Base-by-base conservation (phyloP, 2,329 filamentous ascomycete genomes). In the Epichloe coenophiala region DNA sequence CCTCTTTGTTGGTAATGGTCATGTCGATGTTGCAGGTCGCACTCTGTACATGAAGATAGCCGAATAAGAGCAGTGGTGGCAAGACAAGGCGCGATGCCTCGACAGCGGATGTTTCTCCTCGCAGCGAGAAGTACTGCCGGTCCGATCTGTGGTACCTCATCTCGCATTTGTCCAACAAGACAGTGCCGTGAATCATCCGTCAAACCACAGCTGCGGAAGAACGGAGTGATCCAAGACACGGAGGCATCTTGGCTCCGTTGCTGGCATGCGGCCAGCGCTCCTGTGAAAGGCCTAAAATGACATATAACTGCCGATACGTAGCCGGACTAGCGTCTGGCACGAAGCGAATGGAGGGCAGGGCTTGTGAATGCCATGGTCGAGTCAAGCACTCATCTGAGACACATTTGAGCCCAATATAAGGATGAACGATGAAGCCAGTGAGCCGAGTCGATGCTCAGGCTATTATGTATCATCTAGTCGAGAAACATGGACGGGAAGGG, bases 111-210 rank as follows among this genome's bases (percentile, higher is more conserved):
- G 46, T 38, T 19, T 44, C 52, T 44, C n/a, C 56, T 57, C 54
- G 55, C 60, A 62, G 61, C 61, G 58, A 59, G 59, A 59, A 58
- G 58, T 61, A 60, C 54, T 56, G 56, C 55, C 55, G 49, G 51
- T 59, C 62, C 67, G 65, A 68, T 69, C 65, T 68, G 66, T 68
- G 63, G 58, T 55, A 68, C 66, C 56, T 64, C 64, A 68, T 67
- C 65, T 68, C 60, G 63, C 60, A 60, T 64, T 59, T 60, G 59
- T 60, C 57, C 53, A 57, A 63, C 62, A 58, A 54, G 44, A 51
- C 50, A 42, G 48, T 44, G 41, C 50, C 53, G 52, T 44, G 49
- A 41, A 19, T 43, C 41, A 9, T 39, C 40, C 37, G 35, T 40
- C 41, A 48, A 31, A 41, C 41, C 9, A 45, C 17, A 21, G 50